A percentile compares a stretch with the other conserved stretches of the same genome.
Conservation (phyloP, 129 eudicot species). For the Arctium lappa region DNA sequence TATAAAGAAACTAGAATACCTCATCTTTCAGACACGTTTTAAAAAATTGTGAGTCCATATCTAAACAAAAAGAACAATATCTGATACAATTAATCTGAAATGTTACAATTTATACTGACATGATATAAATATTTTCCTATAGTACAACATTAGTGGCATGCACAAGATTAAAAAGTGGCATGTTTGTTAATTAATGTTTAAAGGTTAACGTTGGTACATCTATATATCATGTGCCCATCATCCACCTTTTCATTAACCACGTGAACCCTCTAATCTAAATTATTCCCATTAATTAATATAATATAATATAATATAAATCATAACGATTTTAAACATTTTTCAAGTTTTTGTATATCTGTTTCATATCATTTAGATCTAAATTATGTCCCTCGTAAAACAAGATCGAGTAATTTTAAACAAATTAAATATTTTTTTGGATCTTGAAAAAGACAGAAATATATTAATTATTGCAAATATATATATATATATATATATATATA, state of each 20-base stretch:
- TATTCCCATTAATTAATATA: background rate
- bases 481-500: no score
- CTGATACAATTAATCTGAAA: no score
- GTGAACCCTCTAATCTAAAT: constrained; percentile 24
- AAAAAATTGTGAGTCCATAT: no score
- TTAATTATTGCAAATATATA: no score
- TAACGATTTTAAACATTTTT: background rate
- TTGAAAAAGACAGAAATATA: background rate
- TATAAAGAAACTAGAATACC: no score
- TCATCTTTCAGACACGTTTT: no score
- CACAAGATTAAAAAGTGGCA: constrained; percentile 24
- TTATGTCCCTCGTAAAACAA: background rate
- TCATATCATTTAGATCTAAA: background rate
- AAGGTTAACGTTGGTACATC: constrained; percentile 32
- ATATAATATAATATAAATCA: background rate
- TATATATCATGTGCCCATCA: constrained; percentile 44
- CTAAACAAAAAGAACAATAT: no score
- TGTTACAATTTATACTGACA: no score
- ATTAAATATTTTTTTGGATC: constrained; percentile 2
- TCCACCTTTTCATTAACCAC: constrained; percentile 23
- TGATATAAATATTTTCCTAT: no score
- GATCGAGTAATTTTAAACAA: background rate
- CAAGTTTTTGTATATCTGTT: no score
- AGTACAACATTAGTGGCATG: constrained; percentile 14
- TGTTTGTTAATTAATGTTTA: constrained; percentile 17